Evolutionary conservation across 2,329 filamentous ascomycete species (phyloP).

Genomic region (Hypoxylon sp.): DNA sequence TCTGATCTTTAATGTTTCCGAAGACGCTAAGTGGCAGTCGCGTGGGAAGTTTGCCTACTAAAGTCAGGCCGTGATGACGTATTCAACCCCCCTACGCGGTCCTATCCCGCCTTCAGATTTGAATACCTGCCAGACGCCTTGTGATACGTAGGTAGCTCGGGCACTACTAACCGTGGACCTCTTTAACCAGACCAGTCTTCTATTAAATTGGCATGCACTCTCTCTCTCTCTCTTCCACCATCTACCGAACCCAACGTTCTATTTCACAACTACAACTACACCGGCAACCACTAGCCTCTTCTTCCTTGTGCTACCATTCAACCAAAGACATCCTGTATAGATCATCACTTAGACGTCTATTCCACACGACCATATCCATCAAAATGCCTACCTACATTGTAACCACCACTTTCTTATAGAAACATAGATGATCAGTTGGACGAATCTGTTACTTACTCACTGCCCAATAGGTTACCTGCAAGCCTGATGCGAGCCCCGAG

Average conservation of each 20-base stretch:
- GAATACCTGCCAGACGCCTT: conserved; percentile 15
- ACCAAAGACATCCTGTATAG: conserved; percentile 12
- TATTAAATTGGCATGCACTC: conserved; percentile 42
- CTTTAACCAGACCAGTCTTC: conserved; percentile 17
- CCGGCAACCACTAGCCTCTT: conserved; percentile 20
- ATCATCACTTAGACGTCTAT: conserved; percentile 39
- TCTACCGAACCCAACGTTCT: conserved; percentile 26
- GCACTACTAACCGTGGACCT: conserved; percentile 8
- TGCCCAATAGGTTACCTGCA: conserved; percentile 80
- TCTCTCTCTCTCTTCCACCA: conserved; percentile 11
- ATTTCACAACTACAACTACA: conserved; percentile 24
- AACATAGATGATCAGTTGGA: conserved; percentile 38
- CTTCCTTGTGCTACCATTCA: conserved; percentile 25
- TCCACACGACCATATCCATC: conserved; percentile 39
- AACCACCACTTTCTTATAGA: conserved; percentile 44
- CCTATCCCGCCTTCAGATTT: conserved; percentile 32
- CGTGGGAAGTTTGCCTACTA: conserved; percentile 30
- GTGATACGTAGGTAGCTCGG: conserved; percentile 30
- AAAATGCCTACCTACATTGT: conserved; percentile 73
- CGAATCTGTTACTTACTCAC: conserved; percentile 30
- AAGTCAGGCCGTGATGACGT: conserved; percentile 42
- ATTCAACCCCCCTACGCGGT: conserved; percentile 38
- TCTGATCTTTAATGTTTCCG: conserved; percentile 11
- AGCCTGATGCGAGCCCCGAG: conserved; percentile 75
- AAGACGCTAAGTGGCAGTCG: conserved; percentile 28